Base-by-base conservation (phyloP, 805 yeast genomes). In the Saccharomycopsis oosterbeekiorum region DNA sequence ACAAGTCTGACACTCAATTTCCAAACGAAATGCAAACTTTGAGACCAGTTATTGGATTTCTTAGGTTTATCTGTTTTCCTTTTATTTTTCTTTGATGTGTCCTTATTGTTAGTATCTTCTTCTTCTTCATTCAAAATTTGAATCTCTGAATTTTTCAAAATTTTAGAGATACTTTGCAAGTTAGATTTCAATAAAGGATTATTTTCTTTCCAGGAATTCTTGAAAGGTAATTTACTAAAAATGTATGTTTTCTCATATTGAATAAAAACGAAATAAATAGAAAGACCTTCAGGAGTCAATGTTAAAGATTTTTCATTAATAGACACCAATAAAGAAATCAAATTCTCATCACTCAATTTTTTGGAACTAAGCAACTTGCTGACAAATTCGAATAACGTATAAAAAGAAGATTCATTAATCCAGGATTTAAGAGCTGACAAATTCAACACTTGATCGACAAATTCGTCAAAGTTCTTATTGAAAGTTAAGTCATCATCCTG, bases 391-490 rank as follows among this genome's bases (percentile, higher is more conserved):
- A 80, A 82, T 56, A 92, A 75, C 0, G 96, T 87, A 68, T 78
- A 88, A 67, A 88, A 77, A 50, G 89, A 78, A 2, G 96, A 83
- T 72, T 93, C 97, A 63, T 96, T 77, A 51, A 92, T 80, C 97
- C 97, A 92, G 1, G 88, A 81, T 70, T 92, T 93, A 41, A 75
- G 65, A 14, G 75, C 70, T 0, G 96, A 80, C 60, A 92, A 75
- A 26, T 80, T 83, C 4, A 89, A 70, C 42, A 88, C 67, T 37
- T 75, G 70, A 4, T 76, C 73, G 34, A 82, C 70, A 55, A 85
- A 80, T 12, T 72, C 70, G 17, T 68, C 63, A 57, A 77, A 74
- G 56, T 78, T 76, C 15, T 41, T 43, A 12, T 68, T 70, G 1
- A 68, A 53, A 14, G 66, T 62, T 0, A 62, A 42, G 4, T 68